Base-by-base conservation (phyloP, 805 yeast species). In the Starmerella bombi region DNA sequence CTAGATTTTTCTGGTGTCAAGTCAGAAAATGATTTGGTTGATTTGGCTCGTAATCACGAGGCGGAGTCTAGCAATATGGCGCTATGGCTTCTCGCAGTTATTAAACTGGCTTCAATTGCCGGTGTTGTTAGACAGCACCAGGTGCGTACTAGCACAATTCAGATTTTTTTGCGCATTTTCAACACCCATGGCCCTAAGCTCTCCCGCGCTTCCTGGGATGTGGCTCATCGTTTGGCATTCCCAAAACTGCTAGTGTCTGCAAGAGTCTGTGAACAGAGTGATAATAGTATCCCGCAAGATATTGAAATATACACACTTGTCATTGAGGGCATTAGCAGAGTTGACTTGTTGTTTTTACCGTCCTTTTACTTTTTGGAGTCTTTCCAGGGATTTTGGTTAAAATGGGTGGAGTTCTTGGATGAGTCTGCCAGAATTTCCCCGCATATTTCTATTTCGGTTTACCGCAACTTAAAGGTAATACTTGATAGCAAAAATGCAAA, bases 71-170 rank as follows among this genome's bases (percentile, higher is more conserved):
- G 50, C 32, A 45, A 52, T 3, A 60, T 64, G 36, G 66, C 67
- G 1, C 52, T 80, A 17, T 73, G 91, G 91, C 55, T 78, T 16
- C 71, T 80, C 51, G 59, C 85, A 32, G 59, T 83, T 40, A 63
- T 71, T 7, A 69, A 72, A 25, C 59, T 88, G 28, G 75, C 84
- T 0, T 66, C 68, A 18, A 69, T 84, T 19, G 71, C 86, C 17
- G 41, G 34, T 0, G 56, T 62, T 21, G 93, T 80, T 49, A 53
- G 66, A 3, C 68, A 94, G 41, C 70, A 77, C 1, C 93, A 85
- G 51, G 94, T 88, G 0, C 69, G 93, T 45, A 85, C 84, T 52
- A 95, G 95, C 2, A 77, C 95, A 0, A 71, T 84, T 14, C 93
- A 85, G 55, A 88, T 95, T 0, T 76, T 86, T 49, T 83, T 84